These are phyloP conservation scores for Venturiaceae sp. DNA, from an alignment of 2,329 filamentous ascomycete genomes.

Conservation along the genomic window DNA sequence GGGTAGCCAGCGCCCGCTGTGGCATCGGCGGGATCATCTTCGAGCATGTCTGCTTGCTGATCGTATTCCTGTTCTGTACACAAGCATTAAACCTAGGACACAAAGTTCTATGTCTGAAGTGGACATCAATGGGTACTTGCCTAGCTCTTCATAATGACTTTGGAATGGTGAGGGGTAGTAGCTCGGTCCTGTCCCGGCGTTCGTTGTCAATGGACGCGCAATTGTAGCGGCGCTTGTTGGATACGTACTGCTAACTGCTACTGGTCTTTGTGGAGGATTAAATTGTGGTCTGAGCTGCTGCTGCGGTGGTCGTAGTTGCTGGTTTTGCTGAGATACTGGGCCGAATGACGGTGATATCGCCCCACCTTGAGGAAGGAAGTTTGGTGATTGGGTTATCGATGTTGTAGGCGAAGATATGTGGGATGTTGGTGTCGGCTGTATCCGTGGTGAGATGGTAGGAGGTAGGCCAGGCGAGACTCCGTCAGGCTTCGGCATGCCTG, in stretches of 20 bases:
- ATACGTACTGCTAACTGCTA: not conserved
- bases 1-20: constrained; percentile 46
- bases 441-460: constrained; percentile 52
- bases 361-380: constrained; percentile 49
- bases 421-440: constrained; percentile 73
- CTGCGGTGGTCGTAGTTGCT: constrained; percentile 18
- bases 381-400: constrained; percentile 48
- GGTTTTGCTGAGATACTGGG: constrained; percentile 41
- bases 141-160: constrained; percentile 90
- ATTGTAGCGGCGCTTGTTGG: constrained; percentile 3
- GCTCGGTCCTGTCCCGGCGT: not conserved
- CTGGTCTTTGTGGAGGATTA: constrained; percentile 5
- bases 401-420: constrained; percentile 60
- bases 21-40: constrained; percentile 59
- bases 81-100: constrained; percentile 59
- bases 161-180: constrained; percentile 87
- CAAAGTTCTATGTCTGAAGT: constrained; percentile 45
- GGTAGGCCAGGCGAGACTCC: constrained; percentile 29
- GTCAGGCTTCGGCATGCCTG: constrained; percentile 66
- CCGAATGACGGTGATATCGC: constrained; percentile 53
- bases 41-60: constrained; percentile 77
- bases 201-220: not conserved
- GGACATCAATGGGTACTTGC: constrained; percentile 56
- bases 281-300: constrained; percentile 6
- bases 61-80: constrained; percentile 92